phyloP scores from a whole-genome alignment of 2,329 filamentous ascomycete species.

The Microcera coccophila region DNA sequence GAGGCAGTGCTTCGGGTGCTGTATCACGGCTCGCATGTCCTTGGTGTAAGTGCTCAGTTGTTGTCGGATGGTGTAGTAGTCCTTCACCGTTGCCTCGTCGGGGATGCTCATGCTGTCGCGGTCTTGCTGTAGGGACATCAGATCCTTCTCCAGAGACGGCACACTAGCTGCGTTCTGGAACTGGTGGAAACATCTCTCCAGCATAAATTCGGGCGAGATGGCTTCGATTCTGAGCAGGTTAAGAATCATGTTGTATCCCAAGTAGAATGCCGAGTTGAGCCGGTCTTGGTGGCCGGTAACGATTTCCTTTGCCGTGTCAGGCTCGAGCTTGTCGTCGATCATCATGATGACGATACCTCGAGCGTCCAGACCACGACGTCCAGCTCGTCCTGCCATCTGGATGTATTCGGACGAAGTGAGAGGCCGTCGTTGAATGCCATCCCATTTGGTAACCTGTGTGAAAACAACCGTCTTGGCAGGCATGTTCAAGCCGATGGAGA shows the following conservation, averaged over 20 bases:
- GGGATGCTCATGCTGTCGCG: conserved; percentile 70
- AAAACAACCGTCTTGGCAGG: conserved; percentile 99
- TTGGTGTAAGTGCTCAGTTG: conserved; percentile 78
- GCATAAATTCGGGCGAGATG: conserved; percentile 98
- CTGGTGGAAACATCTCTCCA: conserved; percentile 97
- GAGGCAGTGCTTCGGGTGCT: conserved; percentile 81
- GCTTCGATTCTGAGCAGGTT: conserved; percentile 96
- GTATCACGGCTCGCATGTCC: conserved; percentile 89
- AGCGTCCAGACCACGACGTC: conserved; percentile 93
- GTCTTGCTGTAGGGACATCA: conserved; percentile 73
- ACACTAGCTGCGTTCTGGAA: conserved; percentile 95
- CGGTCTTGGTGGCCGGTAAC: conserved; percentile 96
- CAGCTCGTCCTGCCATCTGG: conserved; percentile 96
- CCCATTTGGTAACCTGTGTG: conserved; percentile 92
- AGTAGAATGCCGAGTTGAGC: conserved; percentile 93
- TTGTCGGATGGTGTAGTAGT: conserved; percentile 88
- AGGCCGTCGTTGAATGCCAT: conserved; percentile 75
- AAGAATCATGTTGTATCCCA: conserved; percentile 99
- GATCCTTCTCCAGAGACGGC: conserved; percentile 74
- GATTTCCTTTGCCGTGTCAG: conserved; percentile 87
- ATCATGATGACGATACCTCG: conserved; percentile 99
- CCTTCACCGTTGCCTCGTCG: conserved; percentile 84
- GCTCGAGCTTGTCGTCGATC: conserved; percentile 95
- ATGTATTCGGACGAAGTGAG: conserved; percentile 95
- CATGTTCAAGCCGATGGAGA: conserved; percentile 98